Evolutionary conservation across 257 asterid genomes (phyloP).

Genomic region (Penstemon newberryi): DNA sequence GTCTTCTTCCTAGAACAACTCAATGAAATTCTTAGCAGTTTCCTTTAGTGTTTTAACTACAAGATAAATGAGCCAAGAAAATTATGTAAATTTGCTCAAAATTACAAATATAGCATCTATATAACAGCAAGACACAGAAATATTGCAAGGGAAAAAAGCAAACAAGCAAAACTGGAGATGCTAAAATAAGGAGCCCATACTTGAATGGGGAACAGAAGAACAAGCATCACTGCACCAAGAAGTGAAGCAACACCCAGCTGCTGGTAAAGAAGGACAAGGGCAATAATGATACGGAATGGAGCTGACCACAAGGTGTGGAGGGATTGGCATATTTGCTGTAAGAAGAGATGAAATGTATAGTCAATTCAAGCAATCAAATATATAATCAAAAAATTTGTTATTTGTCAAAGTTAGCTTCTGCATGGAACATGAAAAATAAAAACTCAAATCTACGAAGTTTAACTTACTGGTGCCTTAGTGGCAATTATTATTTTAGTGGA

Average conservation of each 20-base stretch:
- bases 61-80: slow-evolving; percentile 8
- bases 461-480: not conserved
- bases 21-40: slow-evolving; percentile 13
- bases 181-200: slow-evolving; percentile 38
- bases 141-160: slow-evolving; percentile 10
- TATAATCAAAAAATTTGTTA: not conserved
- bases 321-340: slow-evolving; percentile 93
- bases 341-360: slow-evolving; percentile 25
- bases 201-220: slow-evolving; percentile 83
- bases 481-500: not conserved
- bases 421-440: slow-evolving; percentile 1
- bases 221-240: slow-evolving; percentile 83
- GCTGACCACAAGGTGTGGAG: slow-evolving; percentile 96
- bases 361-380: slow-evolving; percentile 26
- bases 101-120: not conserved
- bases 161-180: slow-evolving; percentile 14
- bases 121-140: slow-evolving; percentile 11
- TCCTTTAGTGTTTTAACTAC: not conserved
- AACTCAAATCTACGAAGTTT: not conserved
- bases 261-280: slow-evolving; percentile 87
- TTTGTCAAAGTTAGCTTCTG: slow-evolving; percentile 10
- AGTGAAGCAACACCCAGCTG: slow-evolving; percentile 85
- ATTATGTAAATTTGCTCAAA: not conserved
- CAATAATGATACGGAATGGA: slow-evolving; percentile 77
- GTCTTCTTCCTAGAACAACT: not conserved